Evolutionary conservation across 345 rosid genomes (phyloP).

Genomic region (Raphanus sativus): DNA sequence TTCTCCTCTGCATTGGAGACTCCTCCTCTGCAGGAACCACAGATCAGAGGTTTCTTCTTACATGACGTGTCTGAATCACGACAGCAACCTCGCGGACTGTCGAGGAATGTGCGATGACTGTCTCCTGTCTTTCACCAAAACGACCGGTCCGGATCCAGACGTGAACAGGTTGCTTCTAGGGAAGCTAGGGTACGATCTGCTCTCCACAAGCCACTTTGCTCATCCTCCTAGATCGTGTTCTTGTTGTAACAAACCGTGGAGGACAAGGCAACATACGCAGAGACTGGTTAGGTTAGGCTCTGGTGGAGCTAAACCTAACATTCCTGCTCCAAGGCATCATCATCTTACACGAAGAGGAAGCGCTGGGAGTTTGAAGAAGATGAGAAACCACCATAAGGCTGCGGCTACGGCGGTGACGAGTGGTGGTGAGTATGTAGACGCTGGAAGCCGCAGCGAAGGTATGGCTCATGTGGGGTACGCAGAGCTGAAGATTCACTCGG

Average conservation of each 20-base stretch:
- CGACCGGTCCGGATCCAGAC: slow-evolving; percentile 52
- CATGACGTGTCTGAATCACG: slow-evolving; percentile 60
- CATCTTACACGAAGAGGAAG: slow-evolving; percentile 35
- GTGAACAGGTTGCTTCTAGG: slow-evolving; percentile 47
- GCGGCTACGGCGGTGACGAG: slow-evolving; percentile 29
- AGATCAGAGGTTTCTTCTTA: slow-evolving; percentile 62
- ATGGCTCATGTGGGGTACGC: slow-evolving; percentile 53
- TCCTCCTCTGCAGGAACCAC: slow-evolving; percentile 61
- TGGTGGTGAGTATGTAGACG: background rate
- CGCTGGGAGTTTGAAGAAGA: slow-evolving; percentile 43
- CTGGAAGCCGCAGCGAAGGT: slow-evolving; percentile 43
- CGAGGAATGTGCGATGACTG: slow-evolving; percentile 63
- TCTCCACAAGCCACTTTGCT: slow-evolving; percentile 38
- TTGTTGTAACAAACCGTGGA: slow-evolving; percentile 63
- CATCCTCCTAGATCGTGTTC: slow-evolving; percentile 46
- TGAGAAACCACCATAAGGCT: slow-evolving; percentile 31
- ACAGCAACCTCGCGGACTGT: slow-evolving; percentile 57
- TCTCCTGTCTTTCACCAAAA: slow-evolving; percentile 57
- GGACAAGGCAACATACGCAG: slow-evolving; percentile 44
- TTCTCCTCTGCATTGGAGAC: slow-evolving; percentile 47
- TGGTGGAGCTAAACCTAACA: slow-evolving; percentile 35
- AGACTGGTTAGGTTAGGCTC: slow-evolving; percentile 41
- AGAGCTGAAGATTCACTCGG: slow-evolving; percentile 55
- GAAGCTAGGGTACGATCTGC: slow-evolving; percentile 47
- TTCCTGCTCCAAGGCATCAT: slow-evolving; percentile 34